phyloP scores from a whole-genome alignment of 2,329 filamentous ascomycete genomes.

The Dactylonectria macrodidyma region DNA sequence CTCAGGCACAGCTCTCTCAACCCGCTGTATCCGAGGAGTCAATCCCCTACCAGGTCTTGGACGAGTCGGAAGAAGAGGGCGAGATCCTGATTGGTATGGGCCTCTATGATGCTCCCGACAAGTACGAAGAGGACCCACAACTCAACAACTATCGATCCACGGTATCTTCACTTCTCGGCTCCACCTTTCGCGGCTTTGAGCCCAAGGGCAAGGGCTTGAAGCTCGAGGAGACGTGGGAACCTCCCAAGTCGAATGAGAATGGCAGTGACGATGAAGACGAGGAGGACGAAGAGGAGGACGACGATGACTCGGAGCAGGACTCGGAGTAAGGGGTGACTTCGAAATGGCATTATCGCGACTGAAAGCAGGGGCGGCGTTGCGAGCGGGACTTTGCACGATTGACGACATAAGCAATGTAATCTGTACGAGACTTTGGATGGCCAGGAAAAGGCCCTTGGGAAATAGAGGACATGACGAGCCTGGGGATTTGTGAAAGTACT shows the following conservation, averaged over 20 bases:
- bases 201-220: slow-evolving; percentile 81
- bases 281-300: slow-evolving; percentile 55
- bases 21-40: slow-evolving; percentile 65
- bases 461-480: slow-evolving; percentile 20
- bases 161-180: slow-evolving; percentile 68
- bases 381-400: slow-evolving; percentile 32
- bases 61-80: slow-evolving; percentile 71
- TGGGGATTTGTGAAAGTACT: slow-evolving; percentile 23
- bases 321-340: slow-evolving; percentile 23
- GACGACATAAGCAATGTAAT: slow-evolving; percentile 40
- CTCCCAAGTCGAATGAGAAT: slow-evolving; percentile 74
- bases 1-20: slow-evolving; percentile 65
- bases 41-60: slow-evolving; percentile 64
- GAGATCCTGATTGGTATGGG: slow-evolving; percentile 88
- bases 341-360: neutral
- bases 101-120: slow-evolving; percentile 81
- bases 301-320: slow-evolving; percentile 45
- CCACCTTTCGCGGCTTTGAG: slow-evolving; percentile 61
- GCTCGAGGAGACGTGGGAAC: slow-evolving; percentile 85
- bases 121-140: slow-evolving; percentile 63
- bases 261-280: slow-evolving; percentile 65
- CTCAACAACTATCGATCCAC: slow-evolving; percentile 70
- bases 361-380: slow-evolving; percentile 13
- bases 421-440: slow-evolving; percentile 30
- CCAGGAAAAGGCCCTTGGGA: slow-evolving; percentile 22